These are phyloP conservation scores for Lactifluus hygrophoroides DNA, from an alignment of 768 basidiomycete species.

Conservation along the genomic window DNA sequence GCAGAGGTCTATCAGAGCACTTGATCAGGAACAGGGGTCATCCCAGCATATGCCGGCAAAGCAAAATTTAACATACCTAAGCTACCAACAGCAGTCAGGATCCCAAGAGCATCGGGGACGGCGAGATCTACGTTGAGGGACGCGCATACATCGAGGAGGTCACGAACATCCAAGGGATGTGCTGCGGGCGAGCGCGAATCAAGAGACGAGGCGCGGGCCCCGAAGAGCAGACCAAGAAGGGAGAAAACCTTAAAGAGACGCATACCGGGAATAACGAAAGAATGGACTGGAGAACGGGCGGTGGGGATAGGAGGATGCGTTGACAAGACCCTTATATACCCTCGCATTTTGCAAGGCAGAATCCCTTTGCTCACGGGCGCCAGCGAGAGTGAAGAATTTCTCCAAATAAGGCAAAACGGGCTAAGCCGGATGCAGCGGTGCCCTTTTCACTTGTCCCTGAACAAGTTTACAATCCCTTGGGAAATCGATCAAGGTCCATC, in stretches of 20 bases:
- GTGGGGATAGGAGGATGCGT: not conserved
- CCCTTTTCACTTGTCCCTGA: too few species aligned
- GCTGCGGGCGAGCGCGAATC: not conserved
- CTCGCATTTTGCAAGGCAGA: too few species aligned
- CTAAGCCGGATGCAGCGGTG: too few species aligned
- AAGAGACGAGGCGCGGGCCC: conserved; percentile 7
- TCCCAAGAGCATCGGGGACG: conserved; percentile 24
- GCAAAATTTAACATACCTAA: too few species aligned
- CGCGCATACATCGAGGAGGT: conserved; percentile 34
- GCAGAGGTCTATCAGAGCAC: conserved; percentile 31
- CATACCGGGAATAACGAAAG: not conserved
- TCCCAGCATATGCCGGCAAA: too few species aligned
- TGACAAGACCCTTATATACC: too few species aligned
- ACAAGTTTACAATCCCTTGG: too few species aligned
- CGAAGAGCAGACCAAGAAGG: not conserved
- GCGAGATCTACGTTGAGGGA: conserved; percentile 29
- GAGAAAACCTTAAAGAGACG: conserved; percentile 6
- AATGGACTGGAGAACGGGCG: not conserved
- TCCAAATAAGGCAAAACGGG: too few species aligned
- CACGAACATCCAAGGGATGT: conserved; percentile 7
- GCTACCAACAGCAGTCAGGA: conserved; percentile 25
- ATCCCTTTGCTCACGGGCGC: too few species aligned
- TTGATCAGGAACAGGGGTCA: not conserved
- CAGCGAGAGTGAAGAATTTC: too few species aligned
- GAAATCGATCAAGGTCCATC: too few species aligned